Evolutionary conservation across 2,329 filamentous ascomycete genomes (phyloP).

Genomic region (Sclerotinia nivalis): DNA sequence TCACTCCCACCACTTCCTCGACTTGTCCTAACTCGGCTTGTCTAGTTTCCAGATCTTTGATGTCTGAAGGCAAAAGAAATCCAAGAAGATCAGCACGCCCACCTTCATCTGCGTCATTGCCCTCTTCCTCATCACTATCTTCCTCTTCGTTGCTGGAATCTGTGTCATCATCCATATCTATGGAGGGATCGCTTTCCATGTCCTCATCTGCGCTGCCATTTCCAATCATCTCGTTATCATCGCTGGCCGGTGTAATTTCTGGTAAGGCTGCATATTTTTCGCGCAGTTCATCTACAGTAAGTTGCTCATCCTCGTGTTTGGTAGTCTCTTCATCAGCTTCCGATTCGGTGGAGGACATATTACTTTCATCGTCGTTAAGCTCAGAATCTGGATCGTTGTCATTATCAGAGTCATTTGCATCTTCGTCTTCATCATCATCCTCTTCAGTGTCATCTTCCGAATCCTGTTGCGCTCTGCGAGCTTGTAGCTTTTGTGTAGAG

Average conservation of each 20-base stretch:
- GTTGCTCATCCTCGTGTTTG: constrained; percentile 58
- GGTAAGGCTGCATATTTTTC: constrained; percentile 69
- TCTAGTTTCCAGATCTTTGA: constrained; percentile 41
- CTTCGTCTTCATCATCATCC: constrained; percentile 40
- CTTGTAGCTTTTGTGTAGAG: constrained; percentile 67
- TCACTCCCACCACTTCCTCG: constrained; percentile 23
- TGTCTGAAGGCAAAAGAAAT: constrained; percentile 40
- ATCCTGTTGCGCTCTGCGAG: constrained; percentile 54
- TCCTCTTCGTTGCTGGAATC: constrained; percentile 63
- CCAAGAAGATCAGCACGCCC: constrained; percentile 44
- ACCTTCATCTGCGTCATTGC: constrained; percentile 42
- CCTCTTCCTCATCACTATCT: constrained; percentile 53
- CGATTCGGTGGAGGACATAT: constrained; percentile 65
- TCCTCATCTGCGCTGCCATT: constrained; percentile 33
- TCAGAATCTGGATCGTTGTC: constrained; percentile 42
- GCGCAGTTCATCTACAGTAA: constrained; percentile 68
- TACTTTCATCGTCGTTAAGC: constrained; percentile 50
- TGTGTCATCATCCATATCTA: constrained; percentile 28
- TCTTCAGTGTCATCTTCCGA: constrained; percentile 51
- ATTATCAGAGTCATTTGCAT: constrained; percentile 38
- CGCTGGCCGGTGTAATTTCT: constrained; percentile 36
- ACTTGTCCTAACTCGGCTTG: constrained; percentile 24
- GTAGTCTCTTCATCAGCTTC: constrained; percentile 54
- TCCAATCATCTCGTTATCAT: constrained; percentile 42
- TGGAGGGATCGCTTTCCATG: constrained; percentile 37